Base-by-base conservation (phyloP, 2,329 filamentous ascomycete genomes). In the Aspergillus fructus region DNA sequence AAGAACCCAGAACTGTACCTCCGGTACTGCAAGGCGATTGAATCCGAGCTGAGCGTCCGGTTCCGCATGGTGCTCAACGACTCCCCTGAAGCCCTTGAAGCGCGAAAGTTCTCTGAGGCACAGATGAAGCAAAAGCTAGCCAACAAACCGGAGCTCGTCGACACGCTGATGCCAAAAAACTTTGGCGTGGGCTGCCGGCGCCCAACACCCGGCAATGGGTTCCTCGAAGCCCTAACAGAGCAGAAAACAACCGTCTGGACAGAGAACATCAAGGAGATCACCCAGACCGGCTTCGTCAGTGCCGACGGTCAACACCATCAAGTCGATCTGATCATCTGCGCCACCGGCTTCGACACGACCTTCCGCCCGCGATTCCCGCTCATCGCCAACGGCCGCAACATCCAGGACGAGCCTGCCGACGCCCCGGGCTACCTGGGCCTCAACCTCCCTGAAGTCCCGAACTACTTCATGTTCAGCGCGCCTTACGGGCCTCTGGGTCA, bases 231-330 rank as follows among this genome's bases (percentile, higher is more conserved):
- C 0, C 74, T 89, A n/a, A 78, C 79, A 0, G 77, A 83, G 57
- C 79, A 82, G 6, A 87, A 88, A 54, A 84, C 87, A 1, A 77
- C 81, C 2, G 82, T 84, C 59, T 82, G 87, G 63, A 77, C 75
- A 17, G 80, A 78, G 0, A 76, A 71, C 1, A 88, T 89, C 64
- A 75, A 74, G 13, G 76, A 60, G 11, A 58, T 72, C 17, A 66
- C 69, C 17, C 58, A 61, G 23, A 63, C 56, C 1, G 68, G 69
- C 2, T 68, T 67, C 3, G 65, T 62, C 6, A 70, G 72, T 41
- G 70, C 68, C 2, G 65, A 64, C 17, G 68, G 51, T 3, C 15
- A 34, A 12, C 27, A 71, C 33, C 61, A 68, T 49, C 53, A 65
- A 7, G 59, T 70, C 11, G 71, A 74, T 24, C 61, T 70, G 15